These are phyloP conservation scores for Mycena floridula DNA, from an alignment of 768 basidiomycete genomes.

Conservation along the genomic window DNA sequence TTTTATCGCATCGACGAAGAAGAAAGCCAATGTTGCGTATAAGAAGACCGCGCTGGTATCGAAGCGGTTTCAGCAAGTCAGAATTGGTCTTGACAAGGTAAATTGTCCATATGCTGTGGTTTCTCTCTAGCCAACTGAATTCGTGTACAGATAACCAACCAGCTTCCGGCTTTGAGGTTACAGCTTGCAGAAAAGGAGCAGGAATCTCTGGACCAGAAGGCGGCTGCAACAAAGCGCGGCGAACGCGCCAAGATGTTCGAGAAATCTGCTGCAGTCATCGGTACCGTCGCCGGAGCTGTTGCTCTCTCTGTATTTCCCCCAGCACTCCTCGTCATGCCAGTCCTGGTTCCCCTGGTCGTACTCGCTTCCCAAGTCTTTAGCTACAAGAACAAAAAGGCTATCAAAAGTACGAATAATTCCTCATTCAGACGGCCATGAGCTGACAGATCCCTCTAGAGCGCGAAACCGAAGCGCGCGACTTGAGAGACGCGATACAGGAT, in stretches of 20 bases:
- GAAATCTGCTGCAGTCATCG: neutral
- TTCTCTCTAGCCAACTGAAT: neutral
- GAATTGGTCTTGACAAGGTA: neutral
- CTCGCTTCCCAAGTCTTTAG: neutral
- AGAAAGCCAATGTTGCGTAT: neutral
- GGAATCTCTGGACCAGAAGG: neutral
- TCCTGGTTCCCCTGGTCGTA: neutral
- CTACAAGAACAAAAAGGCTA: neutral
- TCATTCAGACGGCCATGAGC: neutral
- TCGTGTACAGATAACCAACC: neutral
- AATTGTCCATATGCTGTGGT: neutral
- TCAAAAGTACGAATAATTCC: neutral
- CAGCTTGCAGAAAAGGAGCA: neutral
- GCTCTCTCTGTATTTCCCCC: neutral
- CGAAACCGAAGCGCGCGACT: neutral
- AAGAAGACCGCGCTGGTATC: neutral
- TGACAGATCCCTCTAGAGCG: neutral
- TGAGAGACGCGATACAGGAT: neutral
- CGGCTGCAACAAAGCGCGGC: neutral
- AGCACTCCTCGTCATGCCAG: neutral
- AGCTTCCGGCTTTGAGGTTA: neutral
- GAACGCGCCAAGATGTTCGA: neutral
- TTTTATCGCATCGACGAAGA: neutral
- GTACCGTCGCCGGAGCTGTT: neutral
- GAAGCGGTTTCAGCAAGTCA: neutral